phyloP scores from a whole-genome alignment of 2,329 filamentous ascomycete genomes.

The Paraconiothyrium brasiliense region DNA sequence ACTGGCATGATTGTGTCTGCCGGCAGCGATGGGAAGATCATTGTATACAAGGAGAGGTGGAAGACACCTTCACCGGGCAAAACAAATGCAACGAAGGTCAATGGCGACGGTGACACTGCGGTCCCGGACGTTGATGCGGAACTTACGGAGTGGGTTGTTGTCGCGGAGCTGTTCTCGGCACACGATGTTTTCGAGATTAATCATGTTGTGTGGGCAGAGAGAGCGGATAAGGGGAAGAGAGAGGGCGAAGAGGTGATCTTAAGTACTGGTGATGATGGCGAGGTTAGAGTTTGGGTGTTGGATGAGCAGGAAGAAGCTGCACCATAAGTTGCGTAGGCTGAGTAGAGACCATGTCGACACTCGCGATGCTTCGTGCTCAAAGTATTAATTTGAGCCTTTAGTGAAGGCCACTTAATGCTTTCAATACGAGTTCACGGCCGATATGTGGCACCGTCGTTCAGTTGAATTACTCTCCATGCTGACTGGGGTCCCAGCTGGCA shows the following conservation, averaged over 20 bases:
- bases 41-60: slow-evolving; percentile 76
- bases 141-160: slow-evolving; percentile 72
- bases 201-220: slow-evolving; percentile 85
- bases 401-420: too few relatives aligned
- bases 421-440: too few relatives aligned
- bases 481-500: too few relatives aligned
- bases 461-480: too few relatives aligned
- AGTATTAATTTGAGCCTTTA: too few relatives aligned
- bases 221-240: slow-evolving; percentile 73
- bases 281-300: slow-evolving; percentile 80
- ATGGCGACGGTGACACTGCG: slow-evolving; percentile 38
- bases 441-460: too few relatives aligned
- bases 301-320: slow-evolving; percentile 26
- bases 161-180: slow-evolving; percentile 74
- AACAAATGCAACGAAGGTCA: slow-evolving; percentile 24
- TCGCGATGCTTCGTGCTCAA: too few relatives aligned
- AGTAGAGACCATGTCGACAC: too few relatives aligned
- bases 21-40: slow-evolving; percentile 84
- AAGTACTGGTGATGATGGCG: slow-evolving; percentile 91
- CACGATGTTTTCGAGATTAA: slow-evolving; percentile 97
- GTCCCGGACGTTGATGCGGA: slow-evolving; percentile 26
- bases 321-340: not conserved
- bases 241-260: slow-evolving; percentile 83
- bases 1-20: slow-evolving; percentile 85
- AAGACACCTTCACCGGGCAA: slow-evolving; percentile 18